phyloP scores from a whole-genome alignment of 441 rosid species.

The Erodium moschatum region DNA sequence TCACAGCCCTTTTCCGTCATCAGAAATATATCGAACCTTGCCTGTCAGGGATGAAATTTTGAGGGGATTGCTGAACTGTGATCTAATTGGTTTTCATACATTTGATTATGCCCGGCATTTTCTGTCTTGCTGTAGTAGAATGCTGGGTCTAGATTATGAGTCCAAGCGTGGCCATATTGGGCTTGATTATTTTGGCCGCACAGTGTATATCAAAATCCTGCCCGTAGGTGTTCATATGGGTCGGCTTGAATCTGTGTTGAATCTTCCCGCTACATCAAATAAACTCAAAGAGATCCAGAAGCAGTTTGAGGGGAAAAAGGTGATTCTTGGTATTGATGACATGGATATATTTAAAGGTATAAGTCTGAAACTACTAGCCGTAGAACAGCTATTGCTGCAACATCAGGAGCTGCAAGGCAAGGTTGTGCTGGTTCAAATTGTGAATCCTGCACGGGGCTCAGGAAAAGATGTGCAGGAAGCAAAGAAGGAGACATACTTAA shows the following conservation, averaged over 20 bases:
- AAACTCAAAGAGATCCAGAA: constrained; percentile 62
- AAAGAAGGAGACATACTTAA: constrained; percentile 51
- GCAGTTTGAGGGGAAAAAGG: constrained; percentile 47
- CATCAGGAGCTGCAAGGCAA: constrained; percentile 50
- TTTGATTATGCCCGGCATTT: constrained; percentile 29
- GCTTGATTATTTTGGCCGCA: constrained; percentile 86
- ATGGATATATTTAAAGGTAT: constrained; percentile 94
- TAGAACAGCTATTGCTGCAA: constrained; percentile 65
- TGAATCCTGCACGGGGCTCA: constrained; percentile 78
- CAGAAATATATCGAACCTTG: constrained; percentile 74
- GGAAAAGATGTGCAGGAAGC: constrained; percentile 86
- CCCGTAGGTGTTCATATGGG: constrained; percentile 91
- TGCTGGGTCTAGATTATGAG: constrained; percentile 84
- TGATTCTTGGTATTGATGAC: constrained; percentile 75
- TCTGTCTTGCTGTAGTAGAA: constrained; percentile 88
- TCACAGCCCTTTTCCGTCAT: constrained; percentile 76
- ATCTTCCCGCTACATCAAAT: constrained; percentile 52
- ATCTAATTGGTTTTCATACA: constrained; percentile 81
- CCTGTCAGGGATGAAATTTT: constrained; percentile 76
- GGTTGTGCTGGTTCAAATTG: constrained; percentile 72
- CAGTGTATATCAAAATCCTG: constrained; percentile 66
- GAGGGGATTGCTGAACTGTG: constrained; percentile 71
- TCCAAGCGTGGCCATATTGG: constrained; percentile 89
- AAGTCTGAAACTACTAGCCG: constrained; percentile 62
- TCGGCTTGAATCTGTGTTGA: constrained; percentile 69